Evolutionary conservation across 2,329 filamentous ascomycete species (phyloP), one percentile per base, ranked within the genome.

Genomic region (Talaromyces funiculosus): DNA sequence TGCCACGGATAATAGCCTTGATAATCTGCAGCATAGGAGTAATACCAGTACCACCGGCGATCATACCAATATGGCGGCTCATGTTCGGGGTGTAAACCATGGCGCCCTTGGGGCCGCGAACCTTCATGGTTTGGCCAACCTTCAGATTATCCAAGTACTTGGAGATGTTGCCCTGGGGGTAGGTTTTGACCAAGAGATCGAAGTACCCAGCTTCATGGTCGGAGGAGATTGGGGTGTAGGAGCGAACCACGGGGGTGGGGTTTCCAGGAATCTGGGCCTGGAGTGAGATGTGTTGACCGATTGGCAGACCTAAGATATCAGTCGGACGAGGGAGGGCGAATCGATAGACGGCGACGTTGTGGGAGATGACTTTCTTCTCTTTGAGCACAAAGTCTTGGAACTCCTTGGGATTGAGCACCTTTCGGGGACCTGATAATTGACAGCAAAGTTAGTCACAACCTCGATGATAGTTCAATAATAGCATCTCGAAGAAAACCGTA

Each of bases 291-390:
- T 99, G 94, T 81, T 99, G 94, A 73, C 94, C 94, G 80, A 97
- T 97, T 67, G 94, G 93, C 45, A 97, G 89, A 72, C 94, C 94
- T 71, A 97, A 90, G 75, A 97, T 91, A 67, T 90, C 85, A 69
- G 81, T 88, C 42, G 87, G 80, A 56, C 82, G 82, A 61, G 92
- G 92, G 42, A 99, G 90, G 66, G 84, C 83, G 81, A 97, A 97
- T 72, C 94, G 92, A 83, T 97, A 99, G 80, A 99, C 96, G 77
- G 93, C 92, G 63, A 96, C 93, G 82, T 99, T 99, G 85, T 97
- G 94, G 33, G 93, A 96, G 71, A 97, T 88, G 66, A 95, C 84
- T 14, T 88, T 97, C 85, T 97, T 97, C 78, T 97, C 90, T 77
- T 89, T 88, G 68, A 99, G 87, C 74, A 90, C 88, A 73, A 97